Evolutionary conservation across 2,329 filamentous ascomycete species (phyloP).

Genomic region (Verticillium longisporum): DNA sequence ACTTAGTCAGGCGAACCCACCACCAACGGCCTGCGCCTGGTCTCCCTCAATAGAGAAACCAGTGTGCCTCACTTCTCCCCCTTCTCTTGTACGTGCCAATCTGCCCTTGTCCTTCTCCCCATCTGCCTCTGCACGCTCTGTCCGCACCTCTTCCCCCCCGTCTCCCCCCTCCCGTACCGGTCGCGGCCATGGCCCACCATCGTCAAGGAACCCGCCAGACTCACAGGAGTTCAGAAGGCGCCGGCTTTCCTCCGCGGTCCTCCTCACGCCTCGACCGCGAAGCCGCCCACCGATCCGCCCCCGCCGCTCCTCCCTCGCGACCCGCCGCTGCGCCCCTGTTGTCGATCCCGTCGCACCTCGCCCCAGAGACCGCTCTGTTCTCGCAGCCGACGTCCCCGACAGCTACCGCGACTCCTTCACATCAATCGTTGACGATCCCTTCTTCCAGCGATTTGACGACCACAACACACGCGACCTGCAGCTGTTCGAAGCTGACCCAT

Average conservation of each 20-base stretch:
- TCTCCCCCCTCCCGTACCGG: neutral
- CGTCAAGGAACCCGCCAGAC: conserved; percentile 11
- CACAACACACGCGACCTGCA: conserved; percentile 22
- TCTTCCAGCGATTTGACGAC: conserved; percentile 41
- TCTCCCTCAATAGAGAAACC: neutral
- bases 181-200: conserved; percentile 12
- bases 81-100: neutral
- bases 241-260: conserved; percentile 8
- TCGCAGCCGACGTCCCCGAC: conserved; percentile 16
- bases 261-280: conserved; percentile 10
- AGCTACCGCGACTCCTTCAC: conserved; percentile 39
- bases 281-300: conserved; percentile 12
- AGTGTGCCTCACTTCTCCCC: neutral
- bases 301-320: conserved; percentile 10
- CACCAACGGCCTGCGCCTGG: neutral
- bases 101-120: neutral
- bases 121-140: neutral
- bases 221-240: conserved; percentile 14
- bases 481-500: conserved; percentile 13
- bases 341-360: conserved; percentile 13
- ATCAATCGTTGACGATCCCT: conserved; percentile 49
- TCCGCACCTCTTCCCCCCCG: neutral
- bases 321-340: neutral
- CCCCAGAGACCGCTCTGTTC: neutral
- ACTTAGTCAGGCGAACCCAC: conserved; percentile 1